Evolutionary conservation across 2,329 filamentous ascomycete species (phyloP).

Genomic region (Neurospora crassa): DNA sequence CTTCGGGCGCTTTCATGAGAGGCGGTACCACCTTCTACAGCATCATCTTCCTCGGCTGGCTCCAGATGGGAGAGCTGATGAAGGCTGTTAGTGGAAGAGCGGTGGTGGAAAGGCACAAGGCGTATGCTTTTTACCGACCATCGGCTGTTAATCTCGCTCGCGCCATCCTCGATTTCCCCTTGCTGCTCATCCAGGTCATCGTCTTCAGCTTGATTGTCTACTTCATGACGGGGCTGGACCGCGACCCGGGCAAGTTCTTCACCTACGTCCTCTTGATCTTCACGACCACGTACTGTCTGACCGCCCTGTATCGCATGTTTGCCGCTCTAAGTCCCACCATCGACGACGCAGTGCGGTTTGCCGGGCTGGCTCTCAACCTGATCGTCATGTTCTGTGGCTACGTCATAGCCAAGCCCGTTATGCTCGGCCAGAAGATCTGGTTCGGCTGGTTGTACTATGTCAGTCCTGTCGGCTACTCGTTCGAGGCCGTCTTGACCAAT

Average conservation of each 20-base stretch:
- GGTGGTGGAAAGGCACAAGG: constrained; percentile 40
- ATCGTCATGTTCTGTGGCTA: constrained; percentile 62
- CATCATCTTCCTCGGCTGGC: constrained; percentile 47
- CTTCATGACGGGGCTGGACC: constrained; percentile 64
- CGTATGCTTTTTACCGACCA: constrained; percentile 43
- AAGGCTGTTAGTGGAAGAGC: constrained; percentile 62
- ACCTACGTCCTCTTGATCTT: constrained; percentile 55
- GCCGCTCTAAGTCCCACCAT: constrained; percentile 50
- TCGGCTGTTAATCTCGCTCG: constrained; percentile 47
- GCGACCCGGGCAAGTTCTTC: constrained; percentile 58
- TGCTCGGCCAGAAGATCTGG: constrained; percentile 55
- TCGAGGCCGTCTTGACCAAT: constrained; percentile 49
- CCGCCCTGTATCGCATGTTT: constrained; percentile 48
- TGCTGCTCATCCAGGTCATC: constrained; percentile 54
- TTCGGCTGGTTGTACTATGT: constrained; percentile 58
- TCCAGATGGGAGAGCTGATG: constrained; percentile 71
- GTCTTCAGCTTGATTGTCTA: constrained; percentile 65
- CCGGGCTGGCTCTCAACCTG: constrained; percentile 46
- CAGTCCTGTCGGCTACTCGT: constrained; percentile 57
- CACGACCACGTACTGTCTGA: constrained; percentile 46
- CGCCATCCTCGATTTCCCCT: constrained; percentile 48
- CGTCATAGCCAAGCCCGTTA: constrained; percentile 46
- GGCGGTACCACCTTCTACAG: constrained; percentile 41
- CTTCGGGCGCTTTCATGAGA: constrained; percentile 51
- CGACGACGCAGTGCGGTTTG: constrained; percentile 52